Conservation (phyloP, 768 basidiomycete genomes). For the Suillus decipiens region DNA sequence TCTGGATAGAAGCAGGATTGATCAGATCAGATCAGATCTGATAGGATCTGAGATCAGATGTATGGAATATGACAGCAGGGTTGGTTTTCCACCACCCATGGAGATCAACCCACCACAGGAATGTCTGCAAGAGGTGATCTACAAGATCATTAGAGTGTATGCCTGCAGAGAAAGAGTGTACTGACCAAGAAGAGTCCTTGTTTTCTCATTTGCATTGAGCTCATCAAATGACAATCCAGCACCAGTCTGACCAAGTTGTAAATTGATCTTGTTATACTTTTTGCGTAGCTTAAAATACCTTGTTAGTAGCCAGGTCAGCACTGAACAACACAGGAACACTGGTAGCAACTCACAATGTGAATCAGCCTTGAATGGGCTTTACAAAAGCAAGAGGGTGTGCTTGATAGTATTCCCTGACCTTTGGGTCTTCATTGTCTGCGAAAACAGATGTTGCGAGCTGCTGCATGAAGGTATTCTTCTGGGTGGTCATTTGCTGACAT, state of each 20-base stretch:
- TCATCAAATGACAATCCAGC: neutral
- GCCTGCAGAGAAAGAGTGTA: neutral
- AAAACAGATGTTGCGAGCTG: neutral
- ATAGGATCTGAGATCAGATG: too few species aligned
- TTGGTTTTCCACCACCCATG: conserved; percentile 3
- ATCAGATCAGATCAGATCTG: too few species aligned
- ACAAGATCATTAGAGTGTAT: neutral
- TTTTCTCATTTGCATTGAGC: neutral
- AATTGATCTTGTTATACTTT: neutral
- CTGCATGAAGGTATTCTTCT: neutral
- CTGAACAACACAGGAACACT: neutral
- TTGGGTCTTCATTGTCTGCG: neutral
- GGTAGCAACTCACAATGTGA: neutral
- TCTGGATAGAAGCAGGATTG: too few species aligned
- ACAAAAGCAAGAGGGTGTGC: neutral
- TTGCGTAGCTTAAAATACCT: neutral
- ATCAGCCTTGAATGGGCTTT: neutral
- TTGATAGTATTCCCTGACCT: neutral
- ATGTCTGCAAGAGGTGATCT: neutral
- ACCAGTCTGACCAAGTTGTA: neutral
- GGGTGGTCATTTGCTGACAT: neutral
- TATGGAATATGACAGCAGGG: too few species aligned
- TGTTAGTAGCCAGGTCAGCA: neutral
- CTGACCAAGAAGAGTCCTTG: neutral
- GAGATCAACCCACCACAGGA: neutral